Evolutionary conservation across 2,329 filamentous ascomycete species (phyloP).

Genomic region (Hirsutella rhossiliensis): DNA sequence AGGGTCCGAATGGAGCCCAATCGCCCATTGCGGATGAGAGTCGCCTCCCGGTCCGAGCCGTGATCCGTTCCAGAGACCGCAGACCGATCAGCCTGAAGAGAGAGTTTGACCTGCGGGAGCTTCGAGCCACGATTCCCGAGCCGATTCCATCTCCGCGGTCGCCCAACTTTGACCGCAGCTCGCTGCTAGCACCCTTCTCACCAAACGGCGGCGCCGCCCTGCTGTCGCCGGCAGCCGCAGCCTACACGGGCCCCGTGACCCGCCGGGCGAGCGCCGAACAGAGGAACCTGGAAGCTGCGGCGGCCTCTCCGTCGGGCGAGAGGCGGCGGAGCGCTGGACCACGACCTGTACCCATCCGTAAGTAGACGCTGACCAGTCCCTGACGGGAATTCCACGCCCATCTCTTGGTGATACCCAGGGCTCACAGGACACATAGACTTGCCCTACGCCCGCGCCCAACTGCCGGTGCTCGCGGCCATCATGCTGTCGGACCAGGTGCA

Average conservation of each 20-base stretch:
- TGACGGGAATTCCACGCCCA: background rate
- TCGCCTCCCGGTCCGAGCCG: conserved; percentile 13
- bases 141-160: conserved; percentile 10
- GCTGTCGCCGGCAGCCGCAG: background rate
- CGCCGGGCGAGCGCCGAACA: background rate
- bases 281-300: background rate
- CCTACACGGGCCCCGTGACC: background rate
- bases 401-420: background rate
- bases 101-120: conserved; percentile 34
- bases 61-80: conserved; percentile 20
- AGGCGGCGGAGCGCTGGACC: background rate
- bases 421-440: conserved; percentile 9
- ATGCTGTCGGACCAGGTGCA: conserved; percentile 40
- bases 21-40: background rate
- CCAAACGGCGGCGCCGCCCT: background rate
- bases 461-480: conserved; percentile 42
- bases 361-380: background rate
- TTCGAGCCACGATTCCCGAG: conserved; percentile 33
- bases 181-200: conserved; percentile 5
- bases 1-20: background rate
- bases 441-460: conserved; percentile 18
- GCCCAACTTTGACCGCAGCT: conserved; percentile 7
- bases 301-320: background rate
- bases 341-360: conserved; percentile 6
- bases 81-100: conserved; percentile 36